Evolutionary conservation across 345 rosid species (phyloP).

Genomic region (Aquilaria yunnanensis): DNA sequence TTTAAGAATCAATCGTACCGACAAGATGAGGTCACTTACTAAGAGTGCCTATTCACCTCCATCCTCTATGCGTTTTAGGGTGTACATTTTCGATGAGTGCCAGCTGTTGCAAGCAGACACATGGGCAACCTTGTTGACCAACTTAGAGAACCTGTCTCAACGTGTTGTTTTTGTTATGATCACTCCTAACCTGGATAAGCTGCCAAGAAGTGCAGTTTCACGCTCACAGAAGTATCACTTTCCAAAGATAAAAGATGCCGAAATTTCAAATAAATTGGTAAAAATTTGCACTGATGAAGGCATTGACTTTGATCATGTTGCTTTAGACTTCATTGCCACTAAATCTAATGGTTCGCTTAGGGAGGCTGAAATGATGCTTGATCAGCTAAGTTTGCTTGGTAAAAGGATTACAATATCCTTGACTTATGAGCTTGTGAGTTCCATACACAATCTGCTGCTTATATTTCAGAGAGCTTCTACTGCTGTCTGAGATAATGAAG

Average conservation of each 20-base stretch:
- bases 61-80: conserved; percentile 63
- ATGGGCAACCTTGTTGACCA: conserved; percentile 63
- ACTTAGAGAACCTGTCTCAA: conserved; percentile 58
- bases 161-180: conserved; percentile 69
- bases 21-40: conserved; percentile 50
- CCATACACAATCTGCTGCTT: conserved; percentile 5
- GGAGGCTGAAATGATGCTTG: conserved; percentile 95
- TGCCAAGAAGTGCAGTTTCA: conserved; percentile 69
- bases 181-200: conserved; percentile 77
- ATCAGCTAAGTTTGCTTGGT: conserved; percentile 89
- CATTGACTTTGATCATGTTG: conserved; percentile 62
- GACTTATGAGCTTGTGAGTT: conserved; percentile 85
- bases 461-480: background rate
- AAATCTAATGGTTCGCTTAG: conserved; percentile 90
- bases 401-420: conserved; percentile 66
- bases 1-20: conserved; percentile 50
- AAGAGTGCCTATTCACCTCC: conserved; percentile 68
- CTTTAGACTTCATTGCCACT: conserved; percentile 84
- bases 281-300: conserved; percentile 70
- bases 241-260: conserved; percentile 58
- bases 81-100: conserved; percentile 83
- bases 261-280: conserved; percentile 54
- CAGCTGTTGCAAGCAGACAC: conserved; percentile 71
- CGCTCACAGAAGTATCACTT: conserved; percentile 81
- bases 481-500: conserved; percentile 8